These are phyloP conservation scores for Euphorbia pulcherrima DNA, from an alignment of 345 rosid species.

Conservation along the genomic window DNA sequence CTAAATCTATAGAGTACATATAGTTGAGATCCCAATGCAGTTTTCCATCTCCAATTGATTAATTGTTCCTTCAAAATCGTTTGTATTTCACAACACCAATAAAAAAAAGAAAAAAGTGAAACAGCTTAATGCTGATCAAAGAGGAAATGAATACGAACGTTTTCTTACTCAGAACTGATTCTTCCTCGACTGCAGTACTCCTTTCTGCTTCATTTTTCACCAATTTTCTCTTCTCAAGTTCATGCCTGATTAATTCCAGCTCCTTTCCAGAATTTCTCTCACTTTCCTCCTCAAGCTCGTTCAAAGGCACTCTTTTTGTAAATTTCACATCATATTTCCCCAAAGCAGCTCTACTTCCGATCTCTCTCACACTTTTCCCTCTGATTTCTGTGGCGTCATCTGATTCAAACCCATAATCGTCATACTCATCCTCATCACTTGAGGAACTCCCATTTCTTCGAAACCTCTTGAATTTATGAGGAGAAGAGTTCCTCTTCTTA, in stretches of 20 bases:
- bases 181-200: constrained; percentile 30
- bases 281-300: constrained; percentile 43
- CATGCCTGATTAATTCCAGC: constrained; percentile 54
- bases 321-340: constrained; percentile 67
- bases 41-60: neutral
- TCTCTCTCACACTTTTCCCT: constrained; percentile 44
- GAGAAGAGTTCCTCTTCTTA: constrained; percentile 17
- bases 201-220: constrained; percentile 28
- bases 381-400: constrained; percentile 36
- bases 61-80: neutral
- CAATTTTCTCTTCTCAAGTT: constrained; percentile 44
- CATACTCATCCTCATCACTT: constrained; percentile 38
- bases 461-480: constrained; percentile 33
- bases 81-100: neutral
- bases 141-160: constrained; percentile 30
- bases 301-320: constrained; percentile 59
- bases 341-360: constrained; percentile 68
- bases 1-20: neutral
- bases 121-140: neutral
- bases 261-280: constrained; percentile 51
- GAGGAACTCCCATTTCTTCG: constrained; percentile 53
- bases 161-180: constrained; percentile 54
- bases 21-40: neutral
- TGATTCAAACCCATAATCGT: constrained; percentile 16
- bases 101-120: neutral